Evolutionary conservation across 2,329 filamentous ascomycete genomes (phyloP).

Genomic region (Hypoxylon sp.): DNA sequence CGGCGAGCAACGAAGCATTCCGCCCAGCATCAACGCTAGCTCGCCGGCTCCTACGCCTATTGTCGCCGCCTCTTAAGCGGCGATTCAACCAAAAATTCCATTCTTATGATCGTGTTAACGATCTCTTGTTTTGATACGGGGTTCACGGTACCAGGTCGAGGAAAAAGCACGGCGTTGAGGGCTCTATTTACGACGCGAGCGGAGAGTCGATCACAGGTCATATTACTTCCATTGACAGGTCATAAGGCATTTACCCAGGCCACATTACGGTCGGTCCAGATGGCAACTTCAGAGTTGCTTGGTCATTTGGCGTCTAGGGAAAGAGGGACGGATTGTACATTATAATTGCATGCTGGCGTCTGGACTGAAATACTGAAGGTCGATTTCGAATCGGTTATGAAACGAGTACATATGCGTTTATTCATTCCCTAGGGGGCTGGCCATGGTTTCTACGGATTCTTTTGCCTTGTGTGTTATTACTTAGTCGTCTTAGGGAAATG

Average conservation of each 20-base stretch:
- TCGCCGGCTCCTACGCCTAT: constrained; percentile 66
- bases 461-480: background rate
- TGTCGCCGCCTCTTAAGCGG: constrained; percentile 57
- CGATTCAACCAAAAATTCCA: constrained; percentile 6
- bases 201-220: constrained; percentile 24
- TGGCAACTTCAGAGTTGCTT: constrained; percentile 27
- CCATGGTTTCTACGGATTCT: constrained; percentile 1
- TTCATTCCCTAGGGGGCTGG: background rate
- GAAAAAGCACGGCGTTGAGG: constrained; percentile 53
- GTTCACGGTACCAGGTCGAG: constrained; percentile 41
- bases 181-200: constrained; percentile 32
- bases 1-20: constrained; percentile 65
- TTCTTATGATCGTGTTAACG: constrained; percentile 16
- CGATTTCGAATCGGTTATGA: constrained; percentile 12
- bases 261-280: constrained; percentile 15
- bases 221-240: constrained; percentile 8
- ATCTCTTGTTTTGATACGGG: constrained; percentile 40
- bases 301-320: constrained; percentile 33
- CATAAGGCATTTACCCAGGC: constrained; percentile 12
- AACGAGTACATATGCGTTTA: constrained; percentile 18
- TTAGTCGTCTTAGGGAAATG: background rate
- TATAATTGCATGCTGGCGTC: constrained; percentile 36
- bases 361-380: constrained; percentile 23
- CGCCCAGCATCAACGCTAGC: constrained; percentile 64
- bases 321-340: constrained; percentile 43